Base-by-base conservation (phyloP, 2,329 filamentous ascomycete genomes). In the Ilyonectria robusta region DNA sequence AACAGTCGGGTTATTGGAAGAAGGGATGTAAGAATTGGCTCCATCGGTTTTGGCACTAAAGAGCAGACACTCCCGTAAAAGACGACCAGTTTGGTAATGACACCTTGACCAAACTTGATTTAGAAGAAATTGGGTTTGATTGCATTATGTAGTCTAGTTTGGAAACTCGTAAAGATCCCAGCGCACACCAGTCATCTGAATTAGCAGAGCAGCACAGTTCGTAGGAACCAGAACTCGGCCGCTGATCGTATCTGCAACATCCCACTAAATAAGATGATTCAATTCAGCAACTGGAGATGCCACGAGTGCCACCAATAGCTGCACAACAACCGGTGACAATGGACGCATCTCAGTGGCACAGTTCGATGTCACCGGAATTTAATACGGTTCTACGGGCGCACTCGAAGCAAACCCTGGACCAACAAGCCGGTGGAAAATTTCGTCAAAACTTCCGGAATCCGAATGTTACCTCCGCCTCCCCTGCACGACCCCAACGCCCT, bases 261-360 rank as follows among this genome's bases (percentile, higher is more conserved):
- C 42, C 55, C 37, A 40, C 40, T 26, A 15, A 33, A 17, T 23
- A 48, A 37, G 13, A 15, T 9, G 15, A 15, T 35, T 3, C 29
- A 58, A 33, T 58, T 15, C 26, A 19, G 17, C n/a, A 23, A 13
- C 7, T 42, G 40, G 35, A 10, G 15, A 26, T 55, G 19, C 53
- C 23, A 26, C 23, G 33, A 31, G 21, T 61, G 8, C 17, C 8
- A 6, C 10, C 21, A 21, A n/a, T 13, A 50, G 48, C 9, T 29
- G 17, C 48, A 11, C 11, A 40, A 10, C 13, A 40, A 40, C 37
- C 11, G 37, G 37, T 40, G 13, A 15, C 37, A 10, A 10, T 40
- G 19, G 35, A 53, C 48, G 58, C 58, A 61, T 4, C 46, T 26
- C 35, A n/a, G 48, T 11, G 58, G 58, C 58, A 26, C 58, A 61